Evolutionary conservation across 331 rosid genomes (phyloP), one percentile per base, ranked within the genome.

Genomic region (Prunus yedoensis): DNA sequence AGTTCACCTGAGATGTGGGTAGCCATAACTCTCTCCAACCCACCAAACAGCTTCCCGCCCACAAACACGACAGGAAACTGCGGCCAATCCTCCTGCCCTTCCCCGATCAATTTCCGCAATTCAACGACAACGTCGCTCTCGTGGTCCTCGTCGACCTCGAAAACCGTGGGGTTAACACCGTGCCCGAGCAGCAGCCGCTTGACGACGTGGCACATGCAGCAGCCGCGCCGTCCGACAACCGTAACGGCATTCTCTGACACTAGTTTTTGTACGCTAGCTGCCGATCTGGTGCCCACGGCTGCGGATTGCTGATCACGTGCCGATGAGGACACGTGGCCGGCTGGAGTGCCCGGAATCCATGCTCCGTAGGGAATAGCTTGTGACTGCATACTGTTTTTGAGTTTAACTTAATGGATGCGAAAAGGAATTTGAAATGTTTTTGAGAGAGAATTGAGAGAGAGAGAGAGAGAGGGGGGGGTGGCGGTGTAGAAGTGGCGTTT

Each of bases 31-130:
- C 86, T 87, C 58, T 94, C 99, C 86, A 94, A 84, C 17, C 97
- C 99, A 8, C 99, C 99, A 28, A 94, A 87, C 78, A 90, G 72
- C 82, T 87, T 94, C 41, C 99, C 99, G 0, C 96, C 99, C 0
- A 94, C 90, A n/a, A 94, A 94, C 71, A 94, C 93, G 69, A 83
- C 92, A 70, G 99, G 99, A 35, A 92, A 92, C 86, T 90, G 92
- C 1, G 82, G 43, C 61, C 61, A 46, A 12, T 30, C 83, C 9
- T 64, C 68, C 21, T 59, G 38, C 1, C n/a, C 70, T 6, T 16
- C 76, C 14, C 27, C 23, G 52, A 21, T 67, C 62, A 49, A 4
- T 23, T 32, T 13, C 18, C 84, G 67, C 27, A 91, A 54, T n/a
- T 89, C 85, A 4, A 11, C 79, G 12, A 79, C 75, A 0, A 90